Evolutionary conservation across 2,329 filamentous ascomycete genomes (phyloP).

Genomic region (Apiospora rasikravindrae): DNA sequence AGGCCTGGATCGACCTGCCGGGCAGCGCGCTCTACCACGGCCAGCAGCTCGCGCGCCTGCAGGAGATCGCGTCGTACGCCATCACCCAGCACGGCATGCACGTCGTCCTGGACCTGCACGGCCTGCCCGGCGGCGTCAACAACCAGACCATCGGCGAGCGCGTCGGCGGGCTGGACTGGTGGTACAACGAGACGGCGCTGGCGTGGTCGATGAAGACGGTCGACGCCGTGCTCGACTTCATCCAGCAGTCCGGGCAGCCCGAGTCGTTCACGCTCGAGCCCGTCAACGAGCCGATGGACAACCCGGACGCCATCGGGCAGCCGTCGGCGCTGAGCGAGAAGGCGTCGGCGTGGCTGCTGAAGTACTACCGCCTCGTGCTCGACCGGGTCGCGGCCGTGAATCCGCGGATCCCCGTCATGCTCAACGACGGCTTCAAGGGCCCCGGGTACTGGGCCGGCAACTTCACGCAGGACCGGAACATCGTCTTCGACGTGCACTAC

Average conservation of each 20-base stretch:
- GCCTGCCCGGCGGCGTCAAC: not conserved
- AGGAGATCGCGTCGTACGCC: not conserved
- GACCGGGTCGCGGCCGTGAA: constrained; percentile 1
- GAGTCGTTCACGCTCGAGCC: not conserved
- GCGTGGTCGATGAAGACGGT: constrained; percentile 15
- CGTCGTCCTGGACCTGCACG: not conserved
- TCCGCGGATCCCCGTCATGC: constrained; percentile 5
- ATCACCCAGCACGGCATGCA: not conserved
- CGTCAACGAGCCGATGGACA: constrained; percentile 19
- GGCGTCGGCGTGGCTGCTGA: not conserved
- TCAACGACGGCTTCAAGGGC: constrained; percentile 14
- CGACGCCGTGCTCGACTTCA: constrained; percentile 14
- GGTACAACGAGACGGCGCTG: constrained; percentile 16
- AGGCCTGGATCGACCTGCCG: constrained; percentile 15
- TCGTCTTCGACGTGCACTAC: constrained; percentile 18
- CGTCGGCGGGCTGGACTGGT: constrained; percentile 10
- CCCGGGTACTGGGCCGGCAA: not conserved
- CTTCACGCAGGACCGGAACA: constrained; percentile 2
- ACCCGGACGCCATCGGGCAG: not conserved
- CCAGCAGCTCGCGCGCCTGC: not conserved
- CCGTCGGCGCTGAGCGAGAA: not conserved
- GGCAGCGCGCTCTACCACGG: constrained; percentile 16
- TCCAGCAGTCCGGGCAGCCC: not conserved
- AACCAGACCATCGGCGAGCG: constrained; percentile 16
- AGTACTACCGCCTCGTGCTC: constrained; percentile 3